Percentiles rank a stretch among this genome's conserved stretches.
These are phyloP conservation scores for Pseudofabraea citricarpa DNA, from an alignment of 2,329 filamentous ascomycete genomes.

Conservation along the genomic window DNA sequence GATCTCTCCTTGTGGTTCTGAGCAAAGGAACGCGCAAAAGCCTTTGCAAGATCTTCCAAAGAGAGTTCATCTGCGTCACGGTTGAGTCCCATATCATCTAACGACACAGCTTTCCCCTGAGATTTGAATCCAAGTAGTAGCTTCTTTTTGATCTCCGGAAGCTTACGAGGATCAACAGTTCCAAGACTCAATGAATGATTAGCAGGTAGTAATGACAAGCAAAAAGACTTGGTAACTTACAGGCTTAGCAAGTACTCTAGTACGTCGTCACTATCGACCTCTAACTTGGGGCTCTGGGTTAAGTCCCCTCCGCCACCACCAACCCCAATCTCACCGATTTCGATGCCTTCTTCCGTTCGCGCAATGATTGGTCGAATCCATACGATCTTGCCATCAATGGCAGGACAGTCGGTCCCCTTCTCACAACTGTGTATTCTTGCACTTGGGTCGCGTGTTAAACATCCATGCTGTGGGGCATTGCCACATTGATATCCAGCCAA, in stretches of 20 bases:
- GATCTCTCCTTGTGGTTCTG: slow-evolving; percentile 5
- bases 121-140: slow-evolving; percentile 18
- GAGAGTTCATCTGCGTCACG: slow-evolving; percentile 14
- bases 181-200: slow-evolving; percentile 9
- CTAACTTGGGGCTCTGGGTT: slow-evolving; percentile 61
- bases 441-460: slow-evolving; percentile 58
- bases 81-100: slow-evolving; percentile 17
- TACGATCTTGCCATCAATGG: slow-evolving; percentile 51
- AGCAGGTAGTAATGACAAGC: neutral
- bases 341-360: slow-evolving; percentile 51
- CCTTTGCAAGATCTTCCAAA: slow-evolving; percentile 15
- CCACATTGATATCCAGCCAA: slow-evolving; percentile 72
- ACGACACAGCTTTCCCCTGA: slow-evolving; percentile 16
- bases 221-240: slow-evolving; percentile 31
- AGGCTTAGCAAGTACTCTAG: slow-evolving; percentile 48
- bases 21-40: slow-evolving; percentile 16
- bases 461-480: slow-evolving; percentile 65
- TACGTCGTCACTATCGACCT: slow-evolving; percentile 44
- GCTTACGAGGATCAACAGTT: slow-evolving; percentile 24
- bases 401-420: slow-evolving; percentile 57
- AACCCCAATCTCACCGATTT: slow-evolving; percentile 69
- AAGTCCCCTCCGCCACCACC: slow-evolving; percentile 78
- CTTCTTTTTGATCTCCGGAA: slow-evolving; percentile 27
- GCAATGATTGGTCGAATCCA: slow-evolving; percentile 76
- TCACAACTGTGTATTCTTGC: slow-evolving; percentile 84